These are phyloP conservation scores for Draba incana DNA, from an alignment of 345 rosid genomes.

Conservation along the genomic window DNA sequence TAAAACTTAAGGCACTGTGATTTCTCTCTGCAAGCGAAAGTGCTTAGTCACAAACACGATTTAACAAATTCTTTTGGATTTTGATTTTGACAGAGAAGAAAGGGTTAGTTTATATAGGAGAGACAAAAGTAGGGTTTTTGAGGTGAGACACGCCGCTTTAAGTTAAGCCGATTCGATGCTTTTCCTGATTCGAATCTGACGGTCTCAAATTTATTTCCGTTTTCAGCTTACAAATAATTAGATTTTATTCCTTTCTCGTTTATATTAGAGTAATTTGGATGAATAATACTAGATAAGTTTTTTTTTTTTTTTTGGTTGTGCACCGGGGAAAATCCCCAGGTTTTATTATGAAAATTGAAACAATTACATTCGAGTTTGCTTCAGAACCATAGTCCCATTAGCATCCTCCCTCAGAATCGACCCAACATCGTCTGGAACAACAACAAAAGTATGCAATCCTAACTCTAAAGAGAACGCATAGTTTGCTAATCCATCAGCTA, in stretches of 20 bases:
- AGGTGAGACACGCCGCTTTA: neutral
- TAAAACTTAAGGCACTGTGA: conserved; percentile 4
- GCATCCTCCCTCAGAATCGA: no score
- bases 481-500: no score
- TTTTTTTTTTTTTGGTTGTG: no score
- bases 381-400: no score
- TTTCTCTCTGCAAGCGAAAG: conserved; percentile 38
- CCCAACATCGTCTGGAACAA: no score
- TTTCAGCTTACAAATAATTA: neutral
- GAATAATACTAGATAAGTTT: no score
- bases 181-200: neutral
- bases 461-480: no score
- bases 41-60: conserved; percentile 19
- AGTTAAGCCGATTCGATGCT: neutral
- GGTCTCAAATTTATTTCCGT: neutral
- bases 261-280: no score
- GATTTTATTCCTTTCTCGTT: conserved; percentile 10
- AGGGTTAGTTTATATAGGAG: neutral
- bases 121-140: conserved; percentile 11
- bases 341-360: no score
- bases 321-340: no score
- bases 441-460: no score
- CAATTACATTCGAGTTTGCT: no score
- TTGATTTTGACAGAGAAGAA: neutral
- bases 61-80: neutral